Conservation (phyloP, 108 stramenopile species). For the Cyclotella choctawhatcheeana region DNA sequence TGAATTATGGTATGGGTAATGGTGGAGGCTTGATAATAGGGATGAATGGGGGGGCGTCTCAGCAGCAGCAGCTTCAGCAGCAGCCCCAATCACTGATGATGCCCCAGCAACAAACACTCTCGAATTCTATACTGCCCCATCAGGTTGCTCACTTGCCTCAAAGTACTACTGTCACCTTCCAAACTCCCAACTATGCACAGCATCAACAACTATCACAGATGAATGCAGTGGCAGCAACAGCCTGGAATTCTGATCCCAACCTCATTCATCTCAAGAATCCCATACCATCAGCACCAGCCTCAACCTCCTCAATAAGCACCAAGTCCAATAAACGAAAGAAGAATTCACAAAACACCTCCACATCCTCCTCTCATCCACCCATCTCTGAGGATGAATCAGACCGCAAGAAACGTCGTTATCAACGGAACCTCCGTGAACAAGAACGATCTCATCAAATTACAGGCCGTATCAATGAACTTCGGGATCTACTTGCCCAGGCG, state of each 20-base stretch:
- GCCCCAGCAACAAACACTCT: neutral
- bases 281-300: neutral
- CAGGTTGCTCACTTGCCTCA: conserved; percentile 1
- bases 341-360: neutral
- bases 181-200: neutral
- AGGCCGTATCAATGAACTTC: conserved; percentile 69
- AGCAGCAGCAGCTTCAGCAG: conserved; percentile 2
- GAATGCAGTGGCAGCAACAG: neutral
- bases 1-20: neutral
- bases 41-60: neutral
- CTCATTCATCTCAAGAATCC: too few relatives aligned
- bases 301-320: neutral
- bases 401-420: conserved; percentile 55
- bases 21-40: neutral
- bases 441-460: conserved; percentile 78
- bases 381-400: conserved; percentile 84
- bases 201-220: neutral
- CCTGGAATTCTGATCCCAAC: too few relatives aligned
- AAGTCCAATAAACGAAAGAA: conserved; percentile 20
- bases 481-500: conserved; percentile 57
- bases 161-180: neutral
- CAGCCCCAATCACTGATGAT: neutral
- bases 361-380: conserved; percentile 12
- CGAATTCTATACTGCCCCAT: neutral
- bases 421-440: conserved; percentile 84